Evolutionary conservation across 768 basidiomycete species (phyloP).

Genomic region (Lepiota subincarnata): DNA sequence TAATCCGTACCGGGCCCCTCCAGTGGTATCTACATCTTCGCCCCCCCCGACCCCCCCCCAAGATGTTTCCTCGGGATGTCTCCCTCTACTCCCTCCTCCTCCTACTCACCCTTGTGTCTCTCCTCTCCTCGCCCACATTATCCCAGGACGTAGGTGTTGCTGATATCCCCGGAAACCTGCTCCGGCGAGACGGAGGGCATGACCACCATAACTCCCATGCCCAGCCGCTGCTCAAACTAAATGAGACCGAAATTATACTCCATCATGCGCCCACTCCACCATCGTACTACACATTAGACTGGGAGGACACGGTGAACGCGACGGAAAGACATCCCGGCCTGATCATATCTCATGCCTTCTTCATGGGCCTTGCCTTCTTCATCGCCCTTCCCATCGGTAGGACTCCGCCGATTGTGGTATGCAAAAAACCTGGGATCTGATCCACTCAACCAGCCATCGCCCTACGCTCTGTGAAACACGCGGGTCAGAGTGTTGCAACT

Average conservation of each 20-base stretch:
- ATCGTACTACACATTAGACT: constrained; percentile 82
- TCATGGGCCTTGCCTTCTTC: constrained; percentile 81
- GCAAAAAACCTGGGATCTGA: constrained; percentile 1
- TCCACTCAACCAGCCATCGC: constrained; percentile 56
- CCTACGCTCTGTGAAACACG: constrained; percentile 72
- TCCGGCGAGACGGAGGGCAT: constrained; percentile 33
- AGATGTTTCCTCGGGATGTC: constrained; percentile 15
- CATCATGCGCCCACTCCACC: constrained; percentile 68
- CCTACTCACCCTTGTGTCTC: constrained; percentile 5
- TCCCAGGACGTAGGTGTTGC: constrained; percentile 1
- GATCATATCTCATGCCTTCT: constrained; percentile 68
- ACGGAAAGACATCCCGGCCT: constrained; percentile 57
- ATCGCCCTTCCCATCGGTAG: constrained; percentile 75
- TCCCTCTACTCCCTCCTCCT: constrained; percentile 10
- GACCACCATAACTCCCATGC: constrained; percentile 44
- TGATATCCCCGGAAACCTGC: not conserved
- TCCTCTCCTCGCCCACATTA: not conserved
- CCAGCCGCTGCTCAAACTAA: constrained; percentile 55
- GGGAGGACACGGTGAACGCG: constrained; percentile 44
- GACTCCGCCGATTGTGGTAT: constrained; percentile 19
- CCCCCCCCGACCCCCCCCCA: not conserved
- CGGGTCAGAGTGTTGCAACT: constrained; percentile 55
- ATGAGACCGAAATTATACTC: constrained; percentile 71
- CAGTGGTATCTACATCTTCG: not conserved
- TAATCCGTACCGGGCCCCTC: not conserved